phyloP scores from a whole-genome alignment of 2,329 filamentous ascomycete genomes.

The Aspergillus sp. region DNA sequence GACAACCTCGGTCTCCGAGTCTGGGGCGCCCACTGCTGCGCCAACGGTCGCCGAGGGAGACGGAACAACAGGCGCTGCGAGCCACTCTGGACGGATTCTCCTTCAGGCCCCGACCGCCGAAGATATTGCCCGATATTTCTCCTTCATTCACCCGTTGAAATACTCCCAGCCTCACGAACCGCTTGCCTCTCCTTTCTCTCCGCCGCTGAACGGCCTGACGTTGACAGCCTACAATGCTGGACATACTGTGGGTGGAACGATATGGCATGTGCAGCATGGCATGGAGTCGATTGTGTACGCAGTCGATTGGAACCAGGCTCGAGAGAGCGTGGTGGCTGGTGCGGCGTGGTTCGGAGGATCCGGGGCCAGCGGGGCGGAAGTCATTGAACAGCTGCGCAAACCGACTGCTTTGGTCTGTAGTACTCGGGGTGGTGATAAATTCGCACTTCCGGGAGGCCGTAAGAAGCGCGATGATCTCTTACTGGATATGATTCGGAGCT shows the following conservation, averaged over 20 bases:
- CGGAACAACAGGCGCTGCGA: slow-evolving; percentile 25
- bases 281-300: slow-evolving; percentile 97
- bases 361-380: slow-evolving; percentile 77
- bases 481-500: slow-evolving; percentile 75
- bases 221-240: slow-evolving; percentile 97
- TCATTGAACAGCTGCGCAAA: slow-evolving; percentile 89
- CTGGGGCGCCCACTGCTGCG: slow-evolving; percentile 50
- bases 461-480: slow-evolving; percentile 83
- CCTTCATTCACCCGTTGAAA: slow-evolving; percentile 85
- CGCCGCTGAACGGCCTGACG: slow-evolving; percentile 83
- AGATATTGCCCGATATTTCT: slow-evolving; percentile 91
- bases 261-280: slow-evolving; percentile 98
- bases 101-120: slow-evolving; percentile 73
- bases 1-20: slow-evolving; percentile 62
- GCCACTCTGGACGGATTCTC: slow-evolving; percentile 48
- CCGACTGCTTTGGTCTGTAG: slow-evolving; percentile 94
- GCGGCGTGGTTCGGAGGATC: slow-evolving; percentile 89
- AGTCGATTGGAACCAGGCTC: slow-evolving; percentile 97
- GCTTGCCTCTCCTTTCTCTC: slow-evolving; percentile 79
- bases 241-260: slow-evolving; percentile 92
- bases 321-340: slow-evolving; percentile 90
- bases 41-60: slow-evolving; percentile 28
- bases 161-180: slow-evolving; percentile 97
- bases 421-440: slow-evolving; percentile 72
- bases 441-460: slow-evolving; percentile 68